Evolutionary conservation across 768 basidiomycete species (phyloP).

Genomic region (Mycena venus): DNA sequence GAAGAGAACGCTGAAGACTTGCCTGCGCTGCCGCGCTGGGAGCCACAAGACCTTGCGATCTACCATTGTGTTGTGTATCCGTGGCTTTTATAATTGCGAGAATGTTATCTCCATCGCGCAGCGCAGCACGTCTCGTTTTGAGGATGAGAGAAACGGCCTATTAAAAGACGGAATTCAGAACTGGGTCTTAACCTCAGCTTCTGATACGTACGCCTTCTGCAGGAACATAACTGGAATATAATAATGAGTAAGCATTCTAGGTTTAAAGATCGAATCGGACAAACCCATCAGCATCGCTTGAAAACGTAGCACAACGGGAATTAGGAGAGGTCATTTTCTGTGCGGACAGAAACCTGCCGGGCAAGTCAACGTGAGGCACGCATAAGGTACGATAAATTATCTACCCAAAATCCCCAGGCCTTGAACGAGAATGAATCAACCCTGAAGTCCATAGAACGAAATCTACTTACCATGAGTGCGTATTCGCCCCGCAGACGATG

Average conservation of each 20-base stretch:
- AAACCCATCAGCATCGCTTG: slow-evolving; percentile 51
- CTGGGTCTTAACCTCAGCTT: neutral
- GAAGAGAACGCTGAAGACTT: slow-evolving; percentile 45
- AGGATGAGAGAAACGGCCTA: slow-evolving; percentile 46
- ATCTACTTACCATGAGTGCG: slow-evolving; percentile 45
- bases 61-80: slow-evolving; percentile 48
- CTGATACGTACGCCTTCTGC: slow-evolving; percentile 45
- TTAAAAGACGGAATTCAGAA: neutral
- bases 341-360: slow-evolving; percentile 44
- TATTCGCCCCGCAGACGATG: slow-evolving; percentile 49
- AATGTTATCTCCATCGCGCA: slow-evolving; percentile 50
- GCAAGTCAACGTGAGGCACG: too few species aligned
- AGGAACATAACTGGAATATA: slow-evolving; percentile 46
- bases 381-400: neutral
- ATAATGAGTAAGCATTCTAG: neutral
- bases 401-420: slow-evolving; percentile 48
- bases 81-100: slow-evolving; percentile 47
- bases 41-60: slow-evolving; percentile 52
- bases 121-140: slow-evolving; percentile 49
- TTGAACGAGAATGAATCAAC: slow-evolving; percentile 4
- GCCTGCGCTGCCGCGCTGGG: slow-evolving; percentile 49
- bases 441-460: neutral
- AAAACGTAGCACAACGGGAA: slow-evolving; percentile 50
- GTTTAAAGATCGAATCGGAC: neutral
- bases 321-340: slow-evolving; percentile 51